These are phyloP conservation scores for Hymenoscyphus salicellus DNA, from an alignment of 2,329 filamentous ascomycete genomes.

Conservation along the genomic window DNA sequence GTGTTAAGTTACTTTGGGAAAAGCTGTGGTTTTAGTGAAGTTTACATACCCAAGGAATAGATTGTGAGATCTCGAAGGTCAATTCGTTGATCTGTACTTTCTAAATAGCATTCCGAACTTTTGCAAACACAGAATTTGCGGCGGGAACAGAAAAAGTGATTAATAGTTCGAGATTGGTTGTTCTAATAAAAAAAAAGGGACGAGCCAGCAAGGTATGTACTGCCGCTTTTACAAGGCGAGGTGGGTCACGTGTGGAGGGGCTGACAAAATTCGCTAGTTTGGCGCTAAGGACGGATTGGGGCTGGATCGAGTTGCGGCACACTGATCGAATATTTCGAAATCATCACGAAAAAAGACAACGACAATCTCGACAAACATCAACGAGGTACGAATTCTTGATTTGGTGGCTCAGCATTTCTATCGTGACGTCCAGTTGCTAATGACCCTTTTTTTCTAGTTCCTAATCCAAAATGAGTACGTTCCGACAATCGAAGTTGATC, in stretches of 20 bases:
- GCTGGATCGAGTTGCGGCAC: neutral
- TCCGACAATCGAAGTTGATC: slow-evolving; percentile 6
- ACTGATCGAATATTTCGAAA: slow-evolving; percentile 13
- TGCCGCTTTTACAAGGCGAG: neutral
- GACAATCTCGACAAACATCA: slow-evolving; percentile 25
- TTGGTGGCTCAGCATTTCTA: neutral
- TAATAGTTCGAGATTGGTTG: no score
- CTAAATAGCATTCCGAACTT: no score
- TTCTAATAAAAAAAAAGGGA: no score
- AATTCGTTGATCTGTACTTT: no score
- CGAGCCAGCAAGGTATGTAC: neutral
- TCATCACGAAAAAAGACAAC: slow-evolving; percentile 20
- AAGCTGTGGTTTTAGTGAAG: no score
- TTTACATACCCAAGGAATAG: no score
- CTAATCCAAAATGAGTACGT: slow-evolving; percentile 38
- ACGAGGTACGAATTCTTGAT: slow-evolving; percentile 22
- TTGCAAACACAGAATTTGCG: no score
- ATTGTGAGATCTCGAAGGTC: no score
- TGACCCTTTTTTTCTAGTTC: slow-evolving; percentile 21
- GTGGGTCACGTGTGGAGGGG: neutral
- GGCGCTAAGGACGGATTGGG: neutral
- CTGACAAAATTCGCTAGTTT: neutral
- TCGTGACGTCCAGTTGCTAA: slow-evolving; percentile 12
- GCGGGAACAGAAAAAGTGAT: no score
- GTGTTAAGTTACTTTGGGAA: no score